Base-by-base conservation (phyloP, 2,329 filamentous ascomycete species). In the Nannizziopsis barbatae region DNA sequence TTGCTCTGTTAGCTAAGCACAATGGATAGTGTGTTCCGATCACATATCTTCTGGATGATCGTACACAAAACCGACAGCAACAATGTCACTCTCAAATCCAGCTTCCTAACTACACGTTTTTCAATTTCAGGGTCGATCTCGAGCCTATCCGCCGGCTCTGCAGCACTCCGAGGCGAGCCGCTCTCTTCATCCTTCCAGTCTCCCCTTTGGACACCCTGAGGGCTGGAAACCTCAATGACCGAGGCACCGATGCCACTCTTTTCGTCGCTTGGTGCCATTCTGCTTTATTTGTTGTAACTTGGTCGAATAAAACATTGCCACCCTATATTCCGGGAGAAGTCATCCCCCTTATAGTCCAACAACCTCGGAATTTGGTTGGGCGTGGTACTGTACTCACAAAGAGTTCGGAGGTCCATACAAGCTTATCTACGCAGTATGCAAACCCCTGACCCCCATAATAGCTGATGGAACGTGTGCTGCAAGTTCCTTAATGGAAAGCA, bases 41-140 rank as follows among this genome's bases (percentile, higher is more conserved):
- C 42, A 7, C 6, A 14, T 15, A 12, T 37, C 14, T 17, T 37
- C 35, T 15, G 8, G n/a, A 3, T 11, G 40, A 14, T 47, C 62
- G 51, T 62, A 70, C 67, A 70, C 49, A 70, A 58, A 45, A 65
- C 67, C 2, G 56, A 69, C 10, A 76, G 57, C 11, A 71, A 66
- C 0, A 73, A 72, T 6, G 76, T 58, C 17, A 76, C 63, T 40
- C 68, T 64, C 12, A 71, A 52, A 52, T 75, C 73, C 45, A 67
- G 63, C 58, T 75, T 76, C 37, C 67, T 59, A 6, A 75, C 54
- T 9, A 75, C 56, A 49, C 65, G 45, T 52, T 75, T 71, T 9
- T 65, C 65, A 1, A 47, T 32, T 53, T 40, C 33, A 53, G 52
- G 53, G 54, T 59, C 37, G 22, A 45, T 45, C 17, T 18, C 12